A percentile compares a stretch with the other conserved stretches of the same genome.
Conservation (phyloP, 2,329 filamentous ascomycete genomes). For the Botrytis sinoallii region DNA sequence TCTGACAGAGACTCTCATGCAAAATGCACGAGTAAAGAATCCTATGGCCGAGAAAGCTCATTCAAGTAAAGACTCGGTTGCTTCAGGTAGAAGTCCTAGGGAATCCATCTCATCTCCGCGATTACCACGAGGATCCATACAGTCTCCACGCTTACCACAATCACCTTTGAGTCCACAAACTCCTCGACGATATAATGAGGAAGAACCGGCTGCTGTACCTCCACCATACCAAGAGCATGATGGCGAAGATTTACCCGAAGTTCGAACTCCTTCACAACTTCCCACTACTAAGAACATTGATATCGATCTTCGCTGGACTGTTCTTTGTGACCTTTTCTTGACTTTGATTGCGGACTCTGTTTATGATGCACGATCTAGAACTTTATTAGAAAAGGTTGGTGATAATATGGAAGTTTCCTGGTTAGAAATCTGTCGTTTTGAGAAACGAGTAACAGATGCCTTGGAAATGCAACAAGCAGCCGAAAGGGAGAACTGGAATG, state of each 20-base stretch:
- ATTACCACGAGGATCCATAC: constrained; percentile 21
- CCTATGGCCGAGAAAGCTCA: constrained; percentile 64
- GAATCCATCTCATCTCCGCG: constrained; percentile 40
- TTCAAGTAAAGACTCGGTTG: constrained; percentile 29
- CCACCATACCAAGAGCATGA: constrained; percentile 62
- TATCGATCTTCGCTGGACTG: constrained; percentile 94
- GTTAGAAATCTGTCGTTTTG: constrained; percentile 93
- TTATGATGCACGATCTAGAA: constrained; percentile 85
- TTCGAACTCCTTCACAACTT: constrained; percentile 79
- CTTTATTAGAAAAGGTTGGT: constrained; percentile 79
- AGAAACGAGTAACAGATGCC: constrained; percentile 94
- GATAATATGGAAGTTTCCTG: constrained; percentile 76
- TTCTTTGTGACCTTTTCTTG: constrained; percentile 92
- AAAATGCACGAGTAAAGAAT: constrained; percentile 89
- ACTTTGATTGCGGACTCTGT: constrained; percentile 93
- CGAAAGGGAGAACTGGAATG: constrained; percentile 96
- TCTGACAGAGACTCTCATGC: constrained; percentile 81
- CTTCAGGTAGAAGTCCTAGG: constrained; percentile 36
- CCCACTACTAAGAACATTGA: constrained; percentile 81
- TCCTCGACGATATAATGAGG: constrained; percentile 37
- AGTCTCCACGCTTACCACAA: constrained; percentile 21
- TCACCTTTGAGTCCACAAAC: constrained; percentile 21
- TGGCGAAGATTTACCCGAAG: constrained; percentile 70
- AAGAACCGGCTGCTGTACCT: constrained; percentile 50
- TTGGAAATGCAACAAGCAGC: constrained; percentile 96